Evolutionary conservation across 208 protist genomes (phyloP).

Genomic region (Crithidia mellificae): DNA sequence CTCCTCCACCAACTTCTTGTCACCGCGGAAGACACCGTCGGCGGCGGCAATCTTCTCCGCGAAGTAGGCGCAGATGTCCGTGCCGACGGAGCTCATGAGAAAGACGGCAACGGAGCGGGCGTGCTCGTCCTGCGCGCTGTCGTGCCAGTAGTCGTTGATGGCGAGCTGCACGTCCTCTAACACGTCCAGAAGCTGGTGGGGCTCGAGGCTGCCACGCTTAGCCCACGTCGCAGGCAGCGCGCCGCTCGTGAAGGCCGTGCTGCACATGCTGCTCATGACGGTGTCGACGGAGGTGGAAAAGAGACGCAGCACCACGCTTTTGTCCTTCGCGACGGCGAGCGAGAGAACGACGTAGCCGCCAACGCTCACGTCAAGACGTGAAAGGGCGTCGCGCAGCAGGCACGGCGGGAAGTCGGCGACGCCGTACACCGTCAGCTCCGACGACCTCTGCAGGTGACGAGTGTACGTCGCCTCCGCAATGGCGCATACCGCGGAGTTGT

Average conservation of each 20-base stretch:
- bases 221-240: slow-evolving; percentile 68
- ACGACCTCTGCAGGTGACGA: slow-evolving; percentile 71
- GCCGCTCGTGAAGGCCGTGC: slow-evolving; percentile 50
- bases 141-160: slow-evolving; percentile 86
- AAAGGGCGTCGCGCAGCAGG: slow-evolving; percentile 37
- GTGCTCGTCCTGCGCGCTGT: slow-evolving; percentile 81
- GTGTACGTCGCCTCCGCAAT: slow-evolving; percentile 85
- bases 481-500: slow-evolving; percentile 54
- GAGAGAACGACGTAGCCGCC: slow-evolving; percentile 80
- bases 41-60: slow-evolving; percentile 29
- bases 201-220: slow-evolving; percentile 45
- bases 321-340: slow-evolving; percentile 40
- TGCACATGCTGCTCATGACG: slow-evolving; percentile 81
- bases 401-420: slow-evolving; percentile 74
- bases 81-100: slow-evolving; percentile 80
- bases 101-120: slow-evolving; percentile 66
- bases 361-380: slow-evolving; percentile 71
- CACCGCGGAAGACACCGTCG: slow-evolving; percentile 61
- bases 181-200: slow-evolving; percentile 60
- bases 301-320: slow-evolving; percentile 39
- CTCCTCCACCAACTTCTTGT: slow-evolving; percentile 59
- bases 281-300: slow-evolving; percentile 63
- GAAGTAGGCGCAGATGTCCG: slow-evolving; percentile 75
- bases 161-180: slow-evolving; percentile 78
- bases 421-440: slow-evolving; percentile 45